phyloP scores from a whole-genome alignment of 73 alveolate species.

The Halteria grandinella region DNA sequence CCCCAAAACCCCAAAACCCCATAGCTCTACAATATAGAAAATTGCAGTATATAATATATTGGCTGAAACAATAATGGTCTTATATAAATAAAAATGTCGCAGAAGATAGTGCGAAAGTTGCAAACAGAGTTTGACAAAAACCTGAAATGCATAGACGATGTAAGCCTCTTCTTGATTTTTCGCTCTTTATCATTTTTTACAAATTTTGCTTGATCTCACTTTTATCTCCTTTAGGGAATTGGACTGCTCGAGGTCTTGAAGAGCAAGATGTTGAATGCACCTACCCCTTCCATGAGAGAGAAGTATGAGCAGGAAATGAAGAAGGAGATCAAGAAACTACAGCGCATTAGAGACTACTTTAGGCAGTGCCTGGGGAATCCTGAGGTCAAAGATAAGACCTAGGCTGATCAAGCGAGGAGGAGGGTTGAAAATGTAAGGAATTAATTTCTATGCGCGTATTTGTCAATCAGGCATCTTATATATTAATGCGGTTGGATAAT shows the following conservation, averaged over 20 bases:
- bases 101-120: conserved; percentile 33
- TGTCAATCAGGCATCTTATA: too few species aligned
- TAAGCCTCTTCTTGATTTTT: not conserved
- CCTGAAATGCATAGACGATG: conserved; percentile 33
- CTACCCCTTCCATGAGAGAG: conserved; percentile 48
- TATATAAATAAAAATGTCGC: conserved; percentile 12
- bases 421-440: conserved; percentile 60
- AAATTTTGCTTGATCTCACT: too few species aligned
- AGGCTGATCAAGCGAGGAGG: conserved; percentile 47
- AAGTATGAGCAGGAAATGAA: conserved; percentile 68
- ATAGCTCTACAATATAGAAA: too few species aligned
- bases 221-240: conserved; percentile 3
- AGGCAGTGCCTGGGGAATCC: conserved; percentile 19
- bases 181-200: not conserved
- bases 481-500: too few species aligned
- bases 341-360: conserved; percentile 60
- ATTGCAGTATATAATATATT: too few species aligned
- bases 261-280: conserved; percentile 44
- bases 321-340: conserved; percentile 72
- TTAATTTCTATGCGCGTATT: too few species aligned
- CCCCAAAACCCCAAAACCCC: too few species aligned
- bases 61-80: too few species aligned
- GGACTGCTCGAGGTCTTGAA: conserved; percentile 16
- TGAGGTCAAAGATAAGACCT: conserved; percentile 59
- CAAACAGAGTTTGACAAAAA: conserved; percentile 23